A percentile compares a stretch with the other conserved stretches of the same genome.
Evolutionary conservation across 352 stramenopile genomes (phyloP).

Genomic region (Globisporangium carolinianum): DNA sequence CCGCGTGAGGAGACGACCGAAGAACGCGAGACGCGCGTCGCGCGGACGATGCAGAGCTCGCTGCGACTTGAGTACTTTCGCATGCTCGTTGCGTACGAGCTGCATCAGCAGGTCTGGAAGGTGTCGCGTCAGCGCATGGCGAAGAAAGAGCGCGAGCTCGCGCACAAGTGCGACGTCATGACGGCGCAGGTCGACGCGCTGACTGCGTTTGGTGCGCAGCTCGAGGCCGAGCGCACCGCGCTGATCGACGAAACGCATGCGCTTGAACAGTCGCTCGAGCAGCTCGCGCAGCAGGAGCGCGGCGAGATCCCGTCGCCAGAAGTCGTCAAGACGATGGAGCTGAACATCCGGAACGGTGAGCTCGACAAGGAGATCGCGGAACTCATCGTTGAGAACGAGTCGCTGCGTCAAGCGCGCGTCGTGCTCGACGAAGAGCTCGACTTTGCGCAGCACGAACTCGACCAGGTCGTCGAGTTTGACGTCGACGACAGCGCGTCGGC

Average conservation of each 20-base stretch:
- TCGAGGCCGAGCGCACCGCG: slow-evolving; percentile 57
- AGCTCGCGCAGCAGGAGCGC: slow-evolving; percentile 47
- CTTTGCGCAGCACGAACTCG: slow-evolving; percentile 50
- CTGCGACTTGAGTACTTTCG: slow-evolving; percentile 73
- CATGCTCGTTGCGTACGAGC: slow-evolving; percentile 63
- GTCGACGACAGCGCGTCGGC: slow-evolving; percentile 30
- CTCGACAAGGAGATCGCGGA: slow-evolving; percentile 71
- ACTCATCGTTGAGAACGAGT: slow-evolving; percentile 65
- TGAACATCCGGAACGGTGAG: slow-evolving; percentile 38
- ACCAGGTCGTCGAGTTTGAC: slow-evolving; percentile 58
- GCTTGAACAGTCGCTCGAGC: slow-evolving; percentile 49
- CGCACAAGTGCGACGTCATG: slow-evolving; percentile 54
- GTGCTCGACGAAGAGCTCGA: slow-evolving; percentile 56
- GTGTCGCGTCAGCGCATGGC: slow-evolving; percentile 45
- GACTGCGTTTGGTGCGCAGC: slow-evolving; percentile 27
- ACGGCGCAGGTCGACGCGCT: slow-evolving; percentile 36
- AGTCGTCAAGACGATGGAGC: slow-evolving; percentile 43
- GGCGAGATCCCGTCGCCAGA: slow-evolving; percentile 62
- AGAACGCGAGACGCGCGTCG: slow-evolving; percentile 53
- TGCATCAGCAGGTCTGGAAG: slow-evolving; percentile 75
- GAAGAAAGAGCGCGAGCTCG: slow-evolving; percentile 36
- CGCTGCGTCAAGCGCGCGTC: slow-evolving; percentile 36
- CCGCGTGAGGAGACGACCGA: slow-evolving; percentile 63
- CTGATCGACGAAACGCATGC: slow-evolving; percentile 46
- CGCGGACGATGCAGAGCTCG: slow-evolving; percentile 50